These are phyloP conservation scores for Cubamyces sp. DNA, from an alignment of 768 basidiomycete species.

Conservation along the genomic window DNA sequence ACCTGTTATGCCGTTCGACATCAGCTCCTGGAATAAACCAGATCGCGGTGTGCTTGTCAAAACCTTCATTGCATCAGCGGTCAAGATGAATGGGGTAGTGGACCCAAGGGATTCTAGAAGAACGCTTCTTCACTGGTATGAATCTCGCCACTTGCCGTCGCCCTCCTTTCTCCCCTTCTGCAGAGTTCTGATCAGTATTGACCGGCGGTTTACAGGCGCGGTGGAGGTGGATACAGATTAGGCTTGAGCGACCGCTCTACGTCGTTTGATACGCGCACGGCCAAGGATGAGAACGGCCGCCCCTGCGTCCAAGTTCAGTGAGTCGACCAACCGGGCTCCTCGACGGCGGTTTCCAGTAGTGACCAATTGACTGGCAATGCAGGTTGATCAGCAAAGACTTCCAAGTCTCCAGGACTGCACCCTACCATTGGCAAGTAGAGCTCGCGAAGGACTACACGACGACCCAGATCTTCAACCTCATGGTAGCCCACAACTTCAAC, in stretches of 20 bases:
- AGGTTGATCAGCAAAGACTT: constrained; percentile 4
- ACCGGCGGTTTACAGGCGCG: not conserved
- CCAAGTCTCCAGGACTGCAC: not conserved
- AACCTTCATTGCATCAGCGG: constrained; percentile 3
- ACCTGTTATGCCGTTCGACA: no score
- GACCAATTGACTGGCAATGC: no score
- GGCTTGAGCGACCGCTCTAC: not conserved
- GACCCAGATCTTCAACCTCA: constrained; percentile 3
- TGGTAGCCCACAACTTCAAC: not conserved
- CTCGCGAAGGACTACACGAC: not conserved
- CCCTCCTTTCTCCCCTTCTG: no score
- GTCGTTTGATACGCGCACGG: not conserved
- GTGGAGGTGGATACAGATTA: not conserved
- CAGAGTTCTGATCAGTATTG: no score
- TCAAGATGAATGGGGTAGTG: not conserved
- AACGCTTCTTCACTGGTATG: constrained; percentile 3
- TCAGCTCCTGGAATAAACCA: no score
- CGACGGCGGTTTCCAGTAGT: no score
- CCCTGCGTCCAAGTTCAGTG: not conserved
- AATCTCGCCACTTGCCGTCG: no score
- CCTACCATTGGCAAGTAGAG: not conserved
- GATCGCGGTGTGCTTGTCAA: no score
- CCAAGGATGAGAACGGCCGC: no score
- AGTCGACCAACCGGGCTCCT: not conserved
- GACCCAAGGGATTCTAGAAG: not conserved